Conservation (phyloP, 192 early-diverging fungal genomes). For the Chytriomyces sp. region DNA sequence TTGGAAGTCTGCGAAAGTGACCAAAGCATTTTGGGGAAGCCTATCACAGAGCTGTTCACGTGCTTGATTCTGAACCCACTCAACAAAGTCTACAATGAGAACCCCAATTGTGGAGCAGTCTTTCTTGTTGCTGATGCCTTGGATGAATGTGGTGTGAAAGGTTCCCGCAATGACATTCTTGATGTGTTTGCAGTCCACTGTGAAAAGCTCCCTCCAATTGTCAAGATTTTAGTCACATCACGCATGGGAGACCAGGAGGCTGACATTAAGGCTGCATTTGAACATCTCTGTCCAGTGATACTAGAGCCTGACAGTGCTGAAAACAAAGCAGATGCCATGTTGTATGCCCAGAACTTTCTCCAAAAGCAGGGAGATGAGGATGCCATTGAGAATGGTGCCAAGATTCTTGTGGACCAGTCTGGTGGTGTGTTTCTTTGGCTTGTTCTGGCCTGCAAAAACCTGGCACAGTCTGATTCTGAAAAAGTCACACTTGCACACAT, state of each 20-base stretch:
- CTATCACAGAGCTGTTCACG: not conserved
- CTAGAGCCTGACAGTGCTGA: not conserved
- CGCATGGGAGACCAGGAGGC: constrained; percentile 9
- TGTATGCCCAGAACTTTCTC: not conserved
- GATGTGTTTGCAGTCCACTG: constrained; percentile 11
- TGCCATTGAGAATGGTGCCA: not conserved
- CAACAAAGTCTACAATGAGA: not conserved
- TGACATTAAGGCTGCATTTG: constrained; percentile 13
- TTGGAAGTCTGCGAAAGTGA: not conserved
- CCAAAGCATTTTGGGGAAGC: not conserved
- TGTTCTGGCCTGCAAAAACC: constrained; percentile 10
- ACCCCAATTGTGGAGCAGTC: not conserved
- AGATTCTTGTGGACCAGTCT: constrained; percentile 5
- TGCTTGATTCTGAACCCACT: not conserved
- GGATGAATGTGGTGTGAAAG: constrained; percentile 23
- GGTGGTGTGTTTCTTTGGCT: constrained; percentile 18
- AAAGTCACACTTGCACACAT: not conserved
- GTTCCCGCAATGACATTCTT: constrained; percentile 4
- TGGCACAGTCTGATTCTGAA: not conserved
- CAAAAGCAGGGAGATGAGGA: not conserved
- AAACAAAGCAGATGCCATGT: not conserved
- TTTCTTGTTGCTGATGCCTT: constrained; percentile 28
- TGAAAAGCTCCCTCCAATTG: not conserved
- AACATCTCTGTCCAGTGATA: not conserved
- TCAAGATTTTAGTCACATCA: constrained; percentile 23